phyloP scores from a whole-genome alignment of 345 rosid genomes.

The Erysimum cheiranthoides region DNA sequence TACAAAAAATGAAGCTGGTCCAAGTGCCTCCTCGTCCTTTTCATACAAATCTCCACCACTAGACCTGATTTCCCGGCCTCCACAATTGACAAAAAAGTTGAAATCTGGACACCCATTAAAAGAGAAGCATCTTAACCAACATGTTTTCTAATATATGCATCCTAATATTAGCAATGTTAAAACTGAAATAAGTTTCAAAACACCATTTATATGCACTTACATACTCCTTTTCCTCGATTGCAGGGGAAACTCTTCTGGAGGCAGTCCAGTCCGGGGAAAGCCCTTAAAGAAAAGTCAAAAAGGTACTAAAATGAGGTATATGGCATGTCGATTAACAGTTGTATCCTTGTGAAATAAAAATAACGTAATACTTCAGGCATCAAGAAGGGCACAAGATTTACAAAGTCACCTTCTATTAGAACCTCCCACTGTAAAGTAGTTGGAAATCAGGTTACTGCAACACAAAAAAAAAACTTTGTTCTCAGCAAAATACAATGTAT shows the following conservation, averaged over 20 bases:
- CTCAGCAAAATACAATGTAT: conserved; percentile 15
- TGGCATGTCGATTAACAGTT: conserved; percentile 22
- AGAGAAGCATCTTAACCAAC: conserved; percentile 35
- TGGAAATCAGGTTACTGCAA: conserved; percentile 45
- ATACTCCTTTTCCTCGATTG: neutral
- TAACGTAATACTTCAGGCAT: conserved; percentile 1
- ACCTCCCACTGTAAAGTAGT: conserved; percentile 37
- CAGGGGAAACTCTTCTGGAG: neutral
- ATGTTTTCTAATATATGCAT: conserved; percentile 9
- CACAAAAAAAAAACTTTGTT: neutral
- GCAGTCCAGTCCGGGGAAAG: neutral
- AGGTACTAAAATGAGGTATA: conserved; percentile 26
- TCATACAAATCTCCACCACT: conserved; percentile 50
- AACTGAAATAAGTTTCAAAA: conserved; percentile 22
- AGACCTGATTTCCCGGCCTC: conserved; percentile 43
- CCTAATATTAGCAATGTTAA: conserved; percentile 12
- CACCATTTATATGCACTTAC: conserved; percentile 13
- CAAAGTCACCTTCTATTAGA: conserved; percentile 38
- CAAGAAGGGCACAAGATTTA: neutral
- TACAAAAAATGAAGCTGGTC: conserved; percentile 53
- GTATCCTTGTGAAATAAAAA: conserved; percentile 19
- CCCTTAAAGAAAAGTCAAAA: conserved; percentile 40
- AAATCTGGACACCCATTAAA: conserved; percentile 42
- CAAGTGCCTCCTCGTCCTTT: conserved; percentile 50
- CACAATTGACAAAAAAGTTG: conserved; percentile 49